Conservation (phyloP, 306 rosid species). For the Sicyos edulis region DNA sequence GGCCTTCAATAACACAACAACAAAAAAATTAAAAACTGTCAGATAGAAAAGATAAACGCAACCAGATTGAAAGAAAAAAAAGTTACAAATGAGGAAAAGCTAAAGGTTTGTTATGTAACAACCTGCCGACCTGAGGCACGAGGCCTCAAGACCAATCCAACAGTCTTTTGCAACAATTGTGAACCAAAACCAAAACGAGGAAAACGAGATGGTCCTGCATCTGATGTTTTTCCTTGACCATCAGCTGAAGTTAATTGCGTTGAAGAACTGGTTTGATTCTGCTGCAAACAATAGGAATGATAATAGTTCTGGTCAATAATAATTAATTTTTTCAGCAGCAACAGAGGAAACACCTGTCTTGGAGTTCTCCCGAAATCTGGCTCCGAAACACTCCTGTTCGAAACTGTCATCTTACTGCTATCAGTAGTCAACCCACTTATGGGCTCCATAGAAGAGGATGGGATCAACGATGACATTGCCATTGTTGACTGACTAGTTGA, state of each 20-base stretch:
- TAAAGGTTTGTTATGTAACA: constrained; percentile 11
- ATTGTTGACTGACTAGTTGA: constrained; percentile 73
- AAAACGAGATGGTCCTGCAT: constrained; percentile 58
- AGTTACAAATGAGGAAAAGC: not conserved
- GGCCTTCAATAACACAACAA: constrained; percentile 44
- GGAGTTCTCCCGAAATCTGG: constrained; percentile 82
- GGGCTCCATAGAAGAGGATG: constrained; percentile 82
- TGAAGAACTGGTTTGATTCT: constrained; percentile 35
- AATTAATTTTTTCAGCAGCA: not conserved
- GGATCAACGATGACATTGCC: constrained; percentile 75
- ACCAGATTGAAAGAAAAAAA: not conserved
- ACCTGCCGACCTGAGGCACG: constrained; percentile 64
- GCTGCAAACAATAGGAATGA: constrained; percentile 8
- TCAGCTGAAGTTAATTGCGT: constrained; percentile 44
- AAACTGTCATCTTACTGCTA: constrained; percentile 44
- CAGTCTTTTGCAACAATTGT: constrained; percentile 64
- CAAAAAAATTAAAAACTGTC: not conserved
- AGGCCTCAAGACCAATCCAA: constrained; percentile 68
- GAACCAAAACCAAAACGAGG: constrained; percentile 76
- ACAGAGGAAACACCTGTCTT: constrained; percentile 22
- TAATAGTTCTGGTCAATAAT: not conserved
- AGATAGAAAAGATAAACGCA: not conserved
- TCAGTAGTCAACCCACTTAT: constrained; percentile 63
- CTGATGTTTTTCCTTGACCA: constrained; percentile 49
- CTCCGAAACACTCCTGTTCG: constrained; percentile 87